Percentiles rank a stretch among this genome's conserved stretches.
phyloP scores from a whole-genome alignment of 73 alveolate genomes.

The Uronychia setigera region DNA sequence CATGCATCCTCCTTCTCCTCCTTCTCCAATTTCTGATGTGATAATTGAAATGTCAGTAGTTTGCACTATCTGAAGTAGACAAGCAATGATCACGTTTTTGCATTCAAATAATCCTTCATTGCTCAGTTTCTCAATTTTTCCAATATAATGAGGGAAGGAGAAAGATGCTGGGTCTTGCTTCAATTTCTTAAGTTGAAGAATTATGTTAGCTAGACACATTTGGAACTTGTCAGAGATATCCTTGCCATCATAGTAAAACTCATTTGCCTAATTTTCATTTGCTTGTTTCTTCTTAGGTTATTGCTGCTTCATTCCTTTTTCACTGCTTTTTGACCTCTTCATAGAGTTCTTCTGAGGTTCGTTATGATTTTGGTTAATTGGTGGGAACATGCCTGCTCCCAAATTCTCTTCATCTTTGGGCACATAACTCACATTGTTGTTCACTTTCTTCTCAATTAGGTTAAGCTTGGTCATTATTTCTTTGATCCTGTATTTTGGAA shows the following conservation, averaged over 20 bases:
- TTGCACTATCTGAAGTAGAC: conserved; percentile 9
- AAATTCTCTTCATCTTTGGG: neutral
- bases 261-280: too few species aligned
- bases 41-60: neutral
- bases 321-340: neutral
- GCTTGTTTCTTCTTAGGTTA: neutral
- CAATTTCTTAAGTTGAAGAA: conserved; percentile 13
- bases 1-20: neutral
- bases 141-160: neutral
- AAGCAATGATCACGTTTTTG: conserved; percentile 14
- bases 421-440: neutral
- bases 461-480: conserved; percentile 32
- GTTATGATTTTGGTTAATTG: neutral
- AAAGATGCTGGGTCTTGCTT: neutral
- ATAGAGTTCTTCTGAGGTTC: neutral
- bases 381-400: conserved; percentile 1
- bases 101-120: conserved; percentile 14
- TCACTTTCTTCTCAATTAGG: conserved; percentile 11
- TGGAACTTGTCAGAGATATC: conserved; percentile 22
- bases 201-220: conserved; percentile 24
- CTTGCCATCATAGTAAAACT: neutral
- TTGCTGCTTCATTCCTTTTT: neutral
- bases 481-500: conserved; percentile 54
- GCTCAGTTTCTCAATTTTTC: conserved; percentile 22
- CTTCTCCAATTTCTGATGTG: neutral